Base-by-base conservation (phyloP, 1,284 basidiomycete genomes). In the Austroboletus olivaceoglutinosus region DNA sequence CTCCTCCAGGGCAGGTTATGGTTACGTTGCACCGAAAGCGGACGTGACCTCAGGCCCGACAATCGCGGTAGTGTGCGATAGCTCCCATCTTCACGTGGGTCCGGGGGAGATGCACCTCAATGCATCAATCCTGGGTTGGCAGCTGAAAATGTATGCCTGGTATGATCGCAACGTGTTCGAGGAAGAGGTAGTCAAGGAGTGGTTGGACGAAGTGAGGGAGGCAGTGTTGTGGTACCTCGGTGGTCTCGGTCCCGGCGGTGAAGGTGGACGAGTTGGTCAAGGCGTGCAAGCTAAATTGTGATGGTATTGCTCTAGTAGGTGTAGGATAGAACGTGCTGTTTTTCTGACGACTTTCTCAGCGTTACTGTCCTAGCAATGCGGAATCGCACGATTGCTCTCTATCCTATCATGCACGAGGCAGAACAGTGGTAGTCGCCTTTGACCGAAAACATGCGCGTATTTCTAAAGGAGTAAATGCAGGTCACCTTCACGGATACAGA, bases 91-190 rank as follows among this genome's bases (percentile, higher is more conserved):
- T 12, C 75, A 70, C 29, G 72, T 74, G 47, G 71, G 75, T 6
- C 77, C 78, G 6, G 65, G 58, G 5, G 77, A 81, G 56, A 61
- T 81, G 18, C 80, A 80, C 53, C 67, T 80, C 1, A 73, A 74
- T 3, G 74, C 79, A 5, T 52, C 4, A 12, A 44, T 16, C 8
- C n/a, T 11, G n/a, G 9, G 7, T 7, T 52, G 52, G 15, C 52
- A 9, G 30, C 49, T 80, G 30, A 59, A 55, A 10, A 42, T 78
- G n/a, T 38, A 55, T 16, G 49, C 73, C 0, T 72, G 64, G 47
- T 79, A 64, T 57, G 77, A 80, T 50, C 55, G 58, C 8, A 76
- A 78, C 54, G 72, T 73, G 2, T 78, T 70, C 42, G 67, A 73
- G 4, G 58, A 67, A 22, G 64, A 50, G 2, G 46, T 70, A 3